phyloP scores from a whole-genome alignment of 305 asterid genomes.

The Salvia sclarea region DNA sequence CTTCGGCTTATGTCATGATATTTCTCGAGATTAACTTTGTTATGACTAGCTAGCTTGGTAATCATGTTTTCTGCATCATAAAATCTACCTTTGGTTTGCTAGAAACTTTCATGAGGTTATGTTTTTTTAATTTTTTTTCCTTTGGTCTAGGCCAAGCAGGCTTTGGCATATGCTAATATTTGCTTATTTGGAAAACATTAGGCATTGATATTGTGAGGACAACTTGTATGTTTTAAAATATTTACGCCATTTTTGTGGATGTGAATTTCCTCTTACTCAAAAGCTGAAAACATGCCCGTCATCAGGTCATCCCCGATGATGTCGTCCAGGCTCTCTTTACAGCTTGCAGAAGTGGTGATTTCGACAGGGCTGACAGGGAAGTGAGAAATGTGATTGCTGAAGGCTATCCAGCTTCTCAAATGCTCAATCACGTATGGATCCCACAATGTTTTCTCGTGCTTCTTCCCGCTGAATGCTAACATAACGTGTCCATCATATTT shows the following conservation, averaged over 20 bases:
- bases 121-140: too few relatives aligned
- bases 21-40: not conserved
- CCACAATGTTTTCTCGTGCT: slow-evolving; percentile 18
- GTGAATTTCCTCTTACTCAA: not conserved
- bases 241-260: not conserved
- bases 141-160: too few relatives aligned
- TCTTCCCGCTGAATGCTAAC: slow-evolving; percentile 38
- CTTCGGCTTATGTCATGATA: slow-evolving; percentile 1
- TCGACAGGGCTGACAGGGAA: slow-evolving; percentile 87
- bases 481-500: slow-evolving; percentile 34
- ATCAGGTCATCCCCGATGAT: slow-evolving; percentile 77
- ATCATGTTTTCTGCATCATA: not conserved
- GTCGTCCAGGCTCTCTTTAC: slow-evolving; percentile 59
- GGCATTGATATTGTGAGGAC: not conserved
- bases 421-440: slow-evolving; percentile 70
- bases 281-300: not conserved
- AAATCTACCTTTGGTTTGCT: not conserved
- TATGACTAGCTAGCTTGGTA: too few relatives aligned
- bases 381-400: slow-evolving; percentile 80
- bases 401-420: slow-evolving; percentile 94
- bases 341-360: slow-evolving; percentile 80
- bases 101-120: not conserved
- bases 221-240: not conserved
- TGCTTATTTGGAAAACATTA: not conserved
- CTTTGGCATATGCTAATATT: not conserved